Evolutionary conservation across 1,139 yeast species (phyloP).

Genomic region (Suhomyces panamericanus): DNA sequence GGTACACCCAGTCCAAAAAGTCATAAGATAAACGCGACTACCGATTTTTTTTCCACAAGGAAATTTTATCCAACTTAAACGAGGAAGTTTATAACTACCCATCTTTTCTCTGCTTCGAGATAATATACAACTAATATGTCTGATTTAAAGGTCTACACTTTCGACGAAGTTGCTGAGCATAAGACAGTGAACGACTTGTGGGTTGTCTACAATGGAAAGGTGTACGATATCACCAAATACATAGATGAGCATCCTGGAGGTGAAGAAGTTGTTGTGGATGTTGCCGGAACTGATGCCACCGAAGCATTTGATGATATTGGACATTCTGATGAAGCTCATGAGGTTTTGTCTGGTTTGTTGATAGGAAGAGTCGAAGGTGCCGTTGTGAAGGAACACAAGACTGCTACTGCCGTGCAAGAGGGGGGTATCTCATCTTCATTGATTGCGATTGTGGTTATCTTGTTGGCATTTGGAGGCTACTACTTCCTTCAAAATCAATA

Average conservation of each 20-base stretch:
- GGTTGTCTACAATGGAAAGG: conserved; percentile 89
- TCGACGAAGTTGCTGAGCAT: conserved; percentile 77
- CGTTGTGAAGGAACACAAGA: conserved; percentile 31
- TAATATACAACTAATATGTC: conserved; percentile 10
- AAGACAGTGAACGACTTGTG: conserved; percentile 78
- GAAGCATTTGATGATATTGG: conserved; percentile 96
- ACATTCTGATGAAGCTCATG: conserved; percentile 94
- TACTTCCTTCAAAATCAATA: conserved; percentile 16
- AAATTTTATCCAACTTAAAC: conserved; percentile 3
- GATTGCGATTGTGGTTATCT: conserved; percentile 18
- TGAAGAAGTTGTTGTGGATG: conserved; percentile 89
- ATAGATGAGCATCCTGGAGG: conserved; percentile 99
- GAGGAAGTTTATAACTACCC: neutral
- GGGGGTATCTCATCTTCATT: conserved; percentile 33
- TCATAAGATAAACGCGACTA: conserved; percentile 2
- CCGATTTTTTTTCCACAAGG: conserved; percentile 1
- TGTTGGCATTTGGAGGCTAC: conserved; percentile 20
- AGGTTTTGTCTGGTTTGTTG: conserved; percentile 62
- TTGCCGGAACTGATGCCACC: conserved; percentile 92
- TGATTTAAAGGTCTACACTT: conserved; percentile 33
- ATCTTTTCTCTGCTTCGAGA: conserved; percentile 1
- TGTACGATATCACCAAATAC: conserved; percentile 80
- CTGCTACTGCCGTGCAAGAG: conserved; percentile 24
- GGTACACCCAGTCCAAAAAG: neutral
- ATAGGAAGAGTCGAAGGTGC: conserved; percentile 64